Base-by-base conservation (phyloP, 2,329 filamentous ascomycete genomes). In the Phialophora tarda region DNA sequence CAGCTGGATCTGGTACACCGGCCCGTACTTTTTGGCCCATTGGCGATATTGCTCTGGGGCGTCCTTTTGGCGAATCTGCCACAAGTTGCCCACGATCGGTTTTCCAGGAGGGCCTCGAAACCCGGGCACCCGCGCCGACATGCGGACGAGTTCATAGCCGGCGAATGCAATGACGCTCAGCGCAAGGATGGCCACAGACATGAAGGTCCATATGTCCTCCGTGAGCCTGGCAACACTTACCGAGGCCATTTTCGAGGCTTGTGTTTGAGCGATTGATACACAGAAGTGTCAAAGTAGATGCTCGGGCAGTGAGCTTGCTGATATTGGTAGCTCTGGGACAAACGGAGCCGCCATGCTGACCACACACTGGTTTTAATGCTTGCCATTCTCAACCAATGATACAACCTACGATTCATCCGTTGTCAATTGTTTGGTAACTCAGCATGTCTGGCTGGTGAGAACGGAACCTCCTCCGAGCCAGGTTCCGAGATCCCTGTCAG, bases 1-100 rank as follows among this genome's bases (percentile, higher is more conserved):
- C 3, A 87, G 74, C 70, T 83, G 80, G 11, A 87, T 83, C 70
- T 87, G 85, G 72, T 84, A 87, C 1, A 87, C 84, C 0, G 77
- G 72, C 0, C 82, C 81, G 62, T 83, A 82, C 50, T 74, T 78
- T 57, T 79, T 80, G 0, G 84, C 79, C 84, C 84, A 87, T 23
- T 80, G 69, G 1, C 83, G 81, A 71, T 87, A 87, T 72, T 85
- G 82, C 60, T 86, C 83, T 77, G 80, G 10, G 86, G 72, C 84
- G 66, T 86, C 83, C 54, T 78, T 76, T 3, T 82, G 80, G 14
- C 38, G 55, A 30, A 86, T 85, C 32, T 85, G 82, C 66, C 77
- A 80, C 6, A 86, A 71, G 58, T 86, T 86, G 11, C 84, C 84
- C 44, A 86, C 82, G 30, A 86, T 59, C 0, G 84, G 84, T 12